Conservation (phyloP, 176 grass and related monocot genomes). For the Eleusine coracana region DNA sequence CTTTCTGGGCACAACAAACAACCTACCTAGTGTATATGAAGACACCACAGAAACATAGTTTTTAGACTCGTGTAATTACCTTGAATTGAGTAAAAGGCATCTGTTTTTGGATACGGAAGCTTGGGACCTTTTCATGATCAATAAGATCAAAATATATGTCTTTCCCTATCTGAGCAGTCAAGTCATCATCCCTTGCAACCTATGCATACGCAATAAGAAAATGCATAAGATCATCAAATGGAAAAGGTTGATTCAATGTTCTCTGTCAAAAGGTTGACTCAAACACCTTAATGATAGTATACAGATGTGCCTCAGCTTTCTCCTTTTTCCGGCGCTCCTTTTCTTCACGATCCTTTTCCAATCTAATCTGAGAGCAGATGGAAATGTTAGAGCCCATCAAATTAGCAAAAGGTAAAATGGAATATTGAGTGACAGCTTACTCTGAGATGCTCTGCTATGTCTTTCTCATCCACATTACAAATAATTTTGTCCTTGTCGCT, state of each 20-base stretch:
- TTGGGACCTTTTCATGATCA: conserved; percentile 94
- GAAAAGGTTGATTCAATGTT: neutral
- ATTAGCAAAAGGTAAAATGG: conserved; percentile 12
- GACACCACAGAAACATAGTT: conserved; percentile 17
- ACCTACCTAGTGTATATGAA: conserved; percentile 11
- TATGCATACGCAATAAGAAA: conserved; percentile 52
- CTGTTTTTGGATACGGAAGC: conserved; percentile 98
- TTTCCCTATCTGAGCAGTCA: conserved; percentile 85
- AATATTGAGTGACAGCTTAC: conserved; percentile 55
- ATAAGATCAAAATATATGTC: conserved; percentile 99
- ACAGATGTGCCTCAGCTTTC: conserved; percentile 98
- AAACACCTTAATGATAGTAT: conserved; percentile 97
- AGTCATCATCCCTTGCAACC: conserved; percentile 91
- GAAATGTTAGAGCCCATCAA: conserved; percentile 39
- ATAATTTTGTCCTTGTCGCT: conserved; percentile 99
- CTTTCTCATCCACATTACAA: conserved; percentile 96
- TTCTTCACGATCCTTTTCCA: conserved; percentile 96
- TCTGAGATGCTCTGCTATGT: conserved; percentile 91
- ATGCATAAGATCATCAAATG: conserved; percentile 14
- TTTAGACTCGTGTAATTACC: conserved; percentile 49
- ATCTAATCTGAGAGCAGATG: conserved; percentile 67
- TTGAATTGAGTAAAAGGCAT: conserved; percentile 81
- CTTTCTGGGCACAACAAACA: neutral
- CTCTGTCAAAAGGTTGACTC: conserved; percentile 25
- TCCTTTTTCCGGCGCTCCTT: conserved; percentile 96